These are phyloP conservation scores for Farysia itapuensis DNA, from an alignment of 1,284 basidiomycete genomes.

Conservation along the genomic window DNA sequence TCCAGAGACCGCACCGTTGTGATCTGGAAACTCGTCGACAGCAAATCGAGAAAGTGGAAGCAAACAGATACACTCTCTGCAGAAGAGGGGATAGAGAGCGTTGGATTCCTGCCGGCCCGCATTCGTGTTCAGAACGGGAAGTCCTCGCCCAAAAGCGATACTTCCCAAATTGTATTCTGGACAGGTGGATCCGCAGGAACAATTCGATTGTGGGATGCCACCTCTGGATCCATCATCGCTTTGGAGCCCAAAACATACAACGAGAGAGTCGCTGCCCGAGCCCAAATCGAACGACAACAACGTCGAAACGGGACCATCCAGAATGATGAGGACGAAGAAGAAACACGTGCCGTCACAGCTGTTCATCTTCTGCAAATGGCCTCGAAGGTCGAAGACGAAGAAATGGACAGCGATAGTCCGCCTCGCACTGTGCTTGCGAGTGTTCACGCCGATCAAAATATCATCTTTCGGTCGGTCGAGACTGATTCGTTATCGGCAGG, in stretches of 20 bases:
- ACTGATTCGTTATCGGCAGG: too few species aligned
- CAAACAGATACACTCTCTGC: conserved; percentile 46
- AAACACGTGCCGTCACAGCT: conserved; percentile 47
- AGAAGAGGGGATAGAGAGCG: conserved; percentile 51
- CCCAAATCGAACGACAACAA: conserved; percentile 1
- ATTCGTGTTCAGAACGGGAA: conserved; percentile 70
- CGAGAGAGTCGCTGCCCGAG: conserved; percentile 8
- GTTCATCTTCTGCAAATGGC: conserved; percentile 24
- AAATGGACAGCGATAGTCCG: too few species aligned
- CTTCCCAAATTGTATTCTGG: conserved; percentile 22
- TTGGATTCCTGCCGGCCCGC: conserved; percentile 36
- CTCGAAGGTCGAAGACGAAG: too few species aligned
- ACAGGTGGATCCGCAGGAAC: conserved; percentile 48
- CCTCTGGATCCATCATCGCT: conserved; percentile 20
- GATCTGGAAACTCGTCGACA: conserved; percentile 28
- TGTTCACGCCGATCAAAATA: conserved; percentile 93
- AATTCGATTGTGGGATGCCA: conserved; percentile 46
- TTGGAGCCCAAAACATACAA: conserved; percentile 18
- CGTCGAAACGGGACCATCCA: not conserved
- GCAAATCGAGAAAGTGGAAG: conserved; percentile 27
- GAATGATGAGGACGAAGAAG: conserved; percentile 38
- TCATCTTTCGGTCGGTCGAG: conserved; percentile 69
- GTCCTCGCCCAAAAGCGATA: conserved; percentile 69
- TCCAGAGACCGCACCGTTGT: conserved; percentile 50
- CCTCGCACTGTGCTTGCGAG: conserved; percentile 70